These are phyloP conservation scores for Pseudogymnoascus sp. DNA, from an alignment of 2,329 filamentous ascomycete species.

Conservation along the genomic window DNA sequence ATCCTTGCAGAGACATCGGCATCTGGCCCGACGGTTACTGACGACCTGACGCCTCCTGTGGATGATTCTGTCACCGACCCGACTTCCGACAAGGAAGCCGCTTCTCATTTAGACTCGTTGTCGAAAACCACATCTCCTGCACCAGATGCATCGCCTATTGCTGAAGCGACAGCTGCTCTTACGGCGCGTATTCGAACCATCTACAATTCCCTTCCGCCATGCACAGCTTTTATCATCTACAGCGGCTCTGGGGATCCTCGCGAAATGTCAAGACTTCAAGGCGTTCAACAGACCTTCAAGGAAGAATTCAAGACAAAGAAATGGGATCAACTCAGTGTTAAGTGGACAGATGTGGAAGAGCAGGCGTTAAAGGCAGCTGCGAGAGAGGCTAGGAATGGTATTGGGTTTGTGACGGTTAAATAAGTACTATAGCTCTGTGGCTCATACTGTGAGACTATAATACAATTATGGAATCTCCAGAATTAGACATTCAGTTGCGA, in stretches of 20 bases:
- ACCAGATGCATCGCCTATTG: slow-evolving; percentile 11
- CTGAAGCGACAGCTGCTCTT: slow-evolving; percentile 19
- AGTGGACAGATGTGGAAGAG: slow-evolving; percentile 60
- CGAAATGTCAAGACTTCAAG: slow-evolving; percentile 53
- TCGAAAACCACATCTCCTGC: not conserved
- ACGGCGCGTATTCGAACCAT: slow-evolving; percentile 43
- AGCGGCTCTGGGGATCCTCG: slow-evolving; percentile 61
- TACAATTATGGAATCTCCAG: not conserved
- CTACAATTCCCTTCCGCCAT: slow-evolving; percentile 50
- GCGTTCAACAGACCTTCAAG: slow-evolving; percentile 50
- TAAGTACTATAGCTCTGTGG: slow-evolving; percentile 26
- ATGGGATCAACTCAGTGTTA: slow-evolving; percentile 57
- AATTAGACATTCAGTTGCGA: not conserved
- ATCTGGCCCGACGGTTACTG: slow-evolving; percentile 10
- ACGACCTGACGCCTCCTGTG: slow-evolving; percentile 8
- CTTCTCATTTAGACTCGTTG: not conserved
- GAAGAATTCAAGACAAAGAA: slow-evolving; percentile 57
- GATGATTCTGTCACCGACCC: not conserved
- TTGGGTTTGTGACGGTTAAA: slow-evolving; percentile 58
- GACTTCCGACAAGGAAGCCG: not conserved
- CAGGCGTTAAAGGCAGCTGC: slow-evolving; percentile 52
- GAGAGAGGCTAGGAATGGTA: slow-evolving; percentile 47
- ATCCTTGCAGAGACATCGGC: slow-evolving; percentile 9
- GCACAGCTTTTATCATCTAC: slow-evolving; percentile 56
- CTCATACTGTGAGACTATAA: not conserved